Conservation (phyloP, 768 basidiomycete species). For the Pholiota molesta region DNA sequence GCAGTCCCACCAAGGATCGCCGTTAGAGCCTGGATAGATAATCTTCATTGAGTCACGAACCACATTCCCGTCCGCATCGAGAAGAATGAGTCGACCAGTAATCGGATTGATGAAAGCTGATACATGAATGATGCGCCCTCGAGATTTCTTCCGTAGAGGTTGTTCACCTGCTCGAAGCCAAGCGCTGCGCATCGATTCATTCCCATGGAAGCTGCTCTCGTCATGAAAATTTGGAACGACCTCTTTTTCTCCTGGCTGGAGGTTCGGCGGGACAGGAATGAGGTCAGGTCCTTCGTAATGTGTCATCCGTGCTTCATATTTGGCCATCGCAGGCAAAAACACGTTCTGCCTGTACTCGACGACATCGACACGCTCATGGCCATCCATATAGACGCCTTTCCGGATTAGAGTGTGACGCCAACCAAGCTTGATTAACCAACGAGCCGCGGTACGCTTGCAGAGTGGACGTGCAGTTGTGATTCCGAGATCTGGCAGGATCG, state of each 20-base stretch:
- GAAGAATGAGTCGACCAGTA: constrained; percentile 31
- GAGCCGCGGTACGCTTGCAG: constrained; percentile 30
- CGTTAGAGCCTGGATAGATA: constrained; percentile 38
- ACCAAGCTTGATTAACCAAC: constrained; percentile 39
- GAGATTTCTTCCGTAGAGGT: constrained; percentile 34
- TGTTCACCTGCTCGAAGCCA: constrained; percentile 25
- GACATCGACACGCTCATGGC: constrained; percentile 25
- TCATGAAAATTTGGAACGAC: constrained; percentile 36
- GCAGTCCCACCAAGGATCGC: constrained; percentile 44
- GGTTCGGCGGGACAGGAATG: constrained; percentile 17
- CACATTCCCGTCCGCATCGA: constrained; percentile 25
- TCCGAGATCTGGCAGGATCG: constrained; percentile 33
- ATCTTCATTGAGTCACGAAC: constrained; percentile 33
- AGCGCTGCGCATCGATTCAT: constrained; percentile 19
- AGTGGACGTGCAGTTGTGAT: constrained; percentile 26
- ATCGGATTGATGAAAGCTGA: constrained; percentile 44
- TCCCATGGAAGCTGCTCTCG: constrained; percentile 32
- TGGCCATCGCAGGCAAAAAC: constrained; percentile 9
- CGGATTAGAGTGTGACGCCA: constrained; percentile 29
- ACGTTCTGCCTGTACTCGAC: constrained; percentile 14
- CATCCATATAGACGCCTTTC: constrained; percentile 36
- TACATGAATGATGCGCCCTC: constrained; percentile 38
- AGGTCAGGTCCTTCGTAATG: constrained; percentile 27
- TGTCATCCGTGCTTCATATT: constrained; percentile 11
- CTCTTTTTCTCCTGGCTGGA: constrained; percentile 25